These are phyloP conservation scores for Penicillium sp. DNA, from an alignment of 2,329 filamentous ascomycete species.

Conservation along the genomic window DNA sequence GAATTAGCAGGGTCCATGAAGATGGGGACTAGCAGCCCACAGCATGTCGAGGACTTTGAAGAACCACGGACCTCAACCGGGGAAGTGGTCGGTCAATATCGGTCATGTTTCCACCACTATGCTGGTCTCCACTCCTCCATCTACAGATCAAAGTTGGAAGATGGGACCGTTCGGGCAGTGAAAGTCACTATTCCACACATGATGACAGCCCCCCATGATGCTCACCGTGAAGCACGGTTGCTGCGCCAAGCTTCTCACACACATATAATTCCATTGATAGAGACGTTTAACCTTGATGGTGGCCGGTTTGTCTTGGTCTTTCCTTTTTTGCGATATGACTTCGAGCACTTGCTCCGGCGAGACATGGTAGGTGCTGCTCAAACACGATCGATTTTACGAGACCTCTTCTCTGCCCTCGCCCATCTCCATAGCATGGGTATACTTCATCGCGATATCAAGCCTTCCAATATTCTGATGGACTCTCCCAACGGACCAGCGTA, in stretches of 20 bases:
- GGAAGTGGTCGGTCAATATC: constrained; percentile 47
- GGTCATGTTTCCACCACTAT: constrained; percentile 48
- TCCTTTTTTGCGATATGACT: constrained; percentile 68
- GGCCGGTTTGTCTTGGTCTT: constrained; percentile 71
- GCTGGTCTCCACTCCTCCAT: constrained; percentile 74
- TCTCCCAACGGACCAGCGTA: constrained; percentile 62
- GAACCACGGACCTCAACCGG: constrained; percentile 22
- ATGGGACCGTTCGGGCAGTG: constrained; percentile 54
- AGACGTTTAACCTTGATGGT: constrained; percentile 61
- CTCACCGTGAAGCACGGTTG: constrained; percentile 68
- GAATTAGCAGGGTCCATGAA: constrained; percentile 19
- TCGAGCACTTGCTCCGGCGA: constrained; percentile 57
- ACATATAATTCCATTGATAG: constrained; percentile 59
- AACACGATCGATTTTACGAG: constrained; percentile 47
- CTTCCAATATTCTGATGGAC: constrained; percentile 71
- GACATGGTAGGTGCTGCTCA: constrained; percentile 36
- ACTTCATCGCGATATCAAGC: constrained; percentile 89
- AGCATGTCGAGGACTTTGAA: constrained; percentile 16
- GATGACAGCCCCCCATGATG: constrained; percentile 72
- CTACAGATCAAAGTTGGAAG: constrained; percentile 55
- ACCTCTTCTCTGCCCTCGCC: constrained; percentile 62
- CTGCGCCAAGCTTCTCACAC: constrained; percentile 52
- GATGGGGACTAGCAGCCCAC: constrained; percentile 18
- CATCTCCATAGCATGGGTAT: constrained; percentile 67
- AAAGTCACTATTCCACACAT: constrained; percentile 74